Base-by-base conservation (phyloP, 345 rosid species). In the Durio zibethinus region DNA sequence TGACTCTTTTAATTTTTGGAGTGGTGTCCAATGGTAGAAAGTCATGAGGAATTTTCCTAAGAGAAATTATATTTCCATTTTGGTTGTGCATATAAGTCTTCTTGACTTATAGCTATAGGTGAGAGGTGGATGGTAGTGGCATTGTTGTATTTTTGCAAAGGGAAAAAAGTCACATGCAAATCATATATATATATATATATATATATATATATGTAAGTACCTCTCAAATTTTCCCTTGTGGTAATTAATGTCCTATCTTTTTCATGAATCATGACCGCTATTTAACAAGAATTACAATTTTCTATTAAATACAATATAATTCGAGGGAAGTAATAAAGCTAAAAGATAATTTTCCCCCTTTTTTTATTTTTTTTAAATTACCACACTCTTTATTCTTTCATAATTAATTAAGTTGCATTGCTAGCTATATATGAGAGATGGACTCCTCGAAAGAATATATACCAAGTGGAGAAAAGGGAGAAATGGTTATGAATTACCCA, bases 261-360 rank as follows among this genome's bases (percentile, higher is more conserved):
- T 29, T 79, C 80, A 75, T 21, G 76, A 80, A 23, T 79, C 80
- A 75, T 21, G 76, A 80, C 85, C 83, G 79, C 85, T 76, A 72
- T 75, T 25, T 18, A 5, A 56, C 15, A 40, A 6, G 68, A 65
- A 36, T 79, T 12, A 42, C 53, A 40, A 21, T 18, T 10, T 66
- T 20, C n/a, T 40, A 35, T 9, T 35, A 35, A 21, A 21, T 56
- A 1, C 12, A 9, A 56, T 57, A 21, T 21, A n/a, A n/a, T 57
- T 57, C 0, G 6, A 25, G 62, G 12, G 16, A 57, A 23, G 1
- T 57, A n/a, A n/a, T 23, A 57, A 3, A 4, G 4, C 18, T 20
- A 5, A 7, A 40, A 4, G 10, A 3, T 3, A 3, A 40, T 21
- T 1, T 48, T 48, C 20, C 0, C 21, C 14, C 29, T 43, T 40